These are phyloP conservation scores for Styphnolobium japonicum DNA, from an alignment of 306 rosid species.

Conservation along the genomic window DNA sequence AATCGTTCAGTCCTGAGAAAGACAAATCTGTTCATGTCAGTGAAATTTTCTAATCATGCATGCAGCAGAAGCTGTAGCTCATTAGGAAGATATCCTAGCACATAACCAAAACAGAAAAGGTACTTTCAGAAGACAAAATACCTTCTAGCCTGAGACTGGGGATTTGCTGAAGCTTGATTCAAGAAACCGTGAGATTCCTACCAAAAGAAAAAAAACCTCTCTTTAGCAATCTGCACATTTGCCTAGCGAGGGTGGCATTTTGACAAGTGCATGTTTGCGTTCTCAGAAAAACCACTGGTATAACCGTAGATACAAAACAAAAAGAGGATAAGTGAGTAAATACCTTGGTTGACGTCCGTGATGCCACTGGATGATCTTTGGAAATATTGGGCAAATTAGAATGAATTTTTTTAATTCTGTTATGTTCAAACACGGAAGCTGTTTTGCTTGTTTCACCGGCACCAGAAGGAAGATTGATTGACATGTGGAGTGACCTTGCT, in stretches of 20 bases:
- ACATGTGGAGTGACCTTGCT: slow-evolving; percentile 54
- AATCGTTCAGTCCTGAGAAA: slow-evolving; percentile 39
- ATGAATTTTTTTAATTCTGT: slow-evolving; percentile 26
- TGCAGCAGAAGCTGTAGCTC: slow-evolving; percentile 15
- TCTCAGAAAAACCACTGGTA: not conserved
- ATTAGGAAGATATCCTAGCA: not conserved
- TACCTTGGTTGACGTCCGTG: slow-evolving; percentile 43
- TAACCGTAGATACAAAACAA: not conserved
- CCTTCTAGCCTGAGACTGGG: slow-evolving; percentile 53
- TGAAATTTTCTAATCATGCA: slow-evolving; percentile 6
- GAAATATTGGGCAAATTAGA: slow-evolving; percentile 26
- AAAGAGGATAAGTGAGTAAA: slow-evolving; percentile 7
- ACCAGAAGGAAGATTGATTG: slow-evolving; percentile 50
- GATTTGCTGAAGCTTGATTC: slow-evolving; percentile 45
- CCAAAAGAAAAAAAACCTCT: not conserved
- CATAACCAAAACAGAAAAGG: not conserved
- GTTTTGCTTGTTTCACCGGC: slow-evolving; percentile 42
- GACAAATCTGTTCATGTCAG: slow-evolving; percentile 17
- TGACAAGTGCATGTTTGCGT: not conserved
- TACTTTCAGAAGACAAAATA: slow-evolving; percentile 31
- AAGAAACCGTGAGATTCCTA: slow-evolving; percentile 52
- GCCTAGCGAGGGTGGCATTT: not conserved
- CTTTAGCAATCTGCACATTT: slow-evolving; percentile 9
- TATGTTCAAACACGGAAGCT: slow-evolving; percentile 33
- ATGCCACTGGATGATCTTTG: slow-evolving; percentile 30